Evolutionary conservation across 371 early-diverging fungal genomes (phyloP), one percentile per base, ranked within the genome.

Genomic region (Mortierella sp.): DNA sequence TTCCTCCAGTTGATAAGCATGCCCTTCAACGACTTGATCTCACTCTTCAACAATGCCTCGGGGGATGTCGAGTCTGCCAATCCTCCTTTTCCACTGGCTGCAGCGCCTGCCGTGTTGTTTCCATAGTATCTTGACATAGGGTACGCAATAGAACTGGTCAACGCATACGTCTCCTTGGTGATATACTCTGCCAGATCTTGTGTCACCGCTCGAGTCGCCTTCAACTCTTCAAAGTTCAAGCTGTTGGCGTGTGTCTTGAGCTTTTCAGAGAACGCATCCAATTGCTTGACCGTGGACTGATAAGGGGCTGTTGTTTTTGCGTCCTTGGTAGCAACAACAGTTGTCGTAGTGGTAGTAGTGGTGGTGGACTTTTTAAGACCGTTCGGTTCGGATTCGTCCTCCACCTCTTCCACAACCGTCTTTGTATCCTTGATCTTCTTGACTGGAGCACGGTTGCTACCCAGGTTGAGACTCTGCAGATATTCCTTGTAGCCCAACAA

Each of bases 21-120:
- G 0, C 82, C 80, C 57, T 82, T 82, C 51, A 82, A 52, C 2
- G 80, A 72, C 38, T 78, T 62, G 54, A 82, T 80, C 61, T 82
- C 82, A 14, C 67, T 65, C 60, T 66, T 69, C 63, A 76, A 26
- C 26, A 66, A 65, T 8, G 70, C 42, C 30, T 65, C 78, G 0
- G 78, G 78, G 0, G 78, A 60, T 0, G 74, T 66, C 0, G 78
- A 62, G 9, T 76, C 78, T 1, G 58, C 13, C 19, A 69, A n/a
- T 26, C 69, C 69, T 31, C 69, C 70, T 16, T 70, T 70, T 0
- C 78, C 78, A 28, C 68, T 57, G 0, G 66, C 69, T 7, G 69
- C 64, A 0, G 76, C 70, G 0, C 70, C 70, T 1, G 62, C 61
- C 0, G 70, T 54, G 54, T 76, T 76, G 55, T 76, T 69, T 24